Evolutionary conservation across 495 filamentous ascomycete species (phyloP), one percentile per base, ranked within the genome.

Genomic region (Penicillium mononematosum): DNA sequence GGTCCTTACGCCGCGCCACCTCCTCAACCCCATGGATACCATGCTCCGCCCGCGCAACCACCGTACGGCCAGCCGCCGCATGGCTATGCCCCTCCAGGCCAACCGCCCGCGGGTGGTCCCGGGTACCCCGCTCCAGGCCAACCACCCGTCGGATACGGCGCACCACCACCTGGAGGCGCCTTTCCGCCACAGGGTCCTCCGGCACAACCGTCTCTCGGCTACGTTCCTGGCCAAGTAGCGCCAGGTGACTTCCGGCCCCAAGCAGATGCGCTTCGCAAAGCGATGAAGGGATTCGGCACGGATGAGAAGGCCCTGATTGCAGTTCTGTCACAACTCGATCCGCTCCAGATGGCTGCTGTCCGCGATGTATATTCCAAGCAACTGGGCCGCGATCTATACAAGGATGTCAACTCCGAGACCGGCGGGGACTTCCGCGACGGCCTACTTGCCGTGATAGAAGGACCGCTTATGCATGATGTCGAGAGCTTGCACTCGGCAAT

Each of bases 211-310:
- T 85, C 85, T 0, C 66, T 74, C 0, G 88, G 88, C 36, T 91
- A 90, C 53, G 77, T 77, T 0, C 78, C 84, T 5, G 78, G 81
- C 4, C 82, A 85, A 61, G 70, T 78, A 19, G 89, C 88, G 24
- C 79, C 77, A 5, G 87, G 83, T 66, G 84, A 92, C 55, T 85
- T 80, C 47, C 77, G 72, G 3, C 65, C 71, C 2, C 83, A 95
- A 55, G 89, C 90, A 0, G 81, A 91, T 47, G 78, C 71, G 9
- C 77, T 96, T 22, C 80, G 90, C 50, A 82, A 81, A 62, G 90
- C 93, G 3, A 96, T 96, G 88, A 95, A 95, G 75, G 91, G 92
- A 8, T 87, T 94, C 55, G 92, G 92, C 43, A 96, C 92, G 0
- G 85, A 96, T 62, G 92, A 96, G 69, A 83, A 82, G 49, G 70